Evolutionary conservation across 805 yeast species (phyloP).

Genomic region (Candida lessepsii): DNA sequence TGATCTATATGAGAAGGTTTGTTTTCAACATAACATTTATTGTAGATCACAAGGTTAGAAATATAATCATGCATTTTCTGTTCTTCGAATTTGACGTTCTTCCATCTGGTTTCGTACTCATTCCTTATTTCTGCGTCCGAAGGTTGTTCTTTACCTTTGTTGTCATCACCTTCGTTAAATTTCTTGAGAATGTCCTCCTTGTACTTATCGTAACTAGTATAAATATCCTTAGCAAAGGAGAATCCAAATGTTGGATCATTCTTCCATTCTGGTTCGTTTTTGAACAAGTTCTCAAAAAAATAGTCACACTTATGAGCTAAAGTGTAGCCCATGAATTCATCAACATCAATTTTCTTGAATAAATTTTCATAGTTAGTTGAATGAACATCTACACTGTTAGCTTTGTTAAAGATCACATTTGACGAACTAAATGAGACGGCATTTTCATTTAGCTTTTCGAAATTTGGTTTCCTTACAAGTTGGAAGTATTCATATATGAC

Average conservation of each 20-base stretch:
- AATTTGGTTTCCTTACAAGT: background rate
- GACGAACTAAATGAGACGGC: background rate
- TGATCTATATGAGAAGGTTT: slow-evolving; percentile 6
- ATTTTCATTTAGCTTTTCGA: slow-evolving; percentile 5
- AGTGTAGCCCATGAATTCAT: slow-evolving; percentile 9
- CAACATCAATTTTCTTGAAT: slow-evolving; percentile 10
- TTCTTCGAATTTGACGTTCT: slow-evolving; percentile 19
- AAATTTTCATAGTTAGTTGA: slow-evolving; percentile 11
- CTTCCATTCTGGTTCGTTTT: slow-evolving; percentile 16
- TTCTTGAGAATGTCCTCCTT: slow-evolving; percentile 9
- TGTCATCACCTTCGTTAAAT: slow-evolving; percentile 2
- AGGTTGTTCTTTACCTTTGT: slow-evolving; percentile 3
- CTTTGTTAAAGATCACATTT: background rate
- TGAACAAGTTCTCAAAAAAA: slow-evolving; percentile 19
- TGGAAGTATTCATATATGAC: slow-evolving; percentile 3
- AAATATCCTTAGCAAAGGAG: slow-evolving; percentile 16
- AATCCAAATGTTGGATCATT: slow-evolving; percentile 18
- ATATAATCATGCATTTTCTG: slow-evolving; percentile 24
- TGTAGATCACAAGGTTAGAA: slow-evolving; percentile 23
- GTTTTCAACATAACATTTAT: slow-evolving; percentile 22
- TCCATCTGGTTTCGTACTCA: slow-evolving; percentile 15
- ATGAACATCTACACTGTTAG: slow-evolving; percentile 4
- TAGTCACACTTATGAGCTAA: slow-evolving; percentile 22
- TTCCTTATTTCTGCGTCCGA: slow-evolving; percentile 11
- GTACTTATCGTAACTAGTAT: slow-evolving; percentile 13